Conservation (phyloP, 208 protist species). For the Jaenimonas drosophilae region DNA sequence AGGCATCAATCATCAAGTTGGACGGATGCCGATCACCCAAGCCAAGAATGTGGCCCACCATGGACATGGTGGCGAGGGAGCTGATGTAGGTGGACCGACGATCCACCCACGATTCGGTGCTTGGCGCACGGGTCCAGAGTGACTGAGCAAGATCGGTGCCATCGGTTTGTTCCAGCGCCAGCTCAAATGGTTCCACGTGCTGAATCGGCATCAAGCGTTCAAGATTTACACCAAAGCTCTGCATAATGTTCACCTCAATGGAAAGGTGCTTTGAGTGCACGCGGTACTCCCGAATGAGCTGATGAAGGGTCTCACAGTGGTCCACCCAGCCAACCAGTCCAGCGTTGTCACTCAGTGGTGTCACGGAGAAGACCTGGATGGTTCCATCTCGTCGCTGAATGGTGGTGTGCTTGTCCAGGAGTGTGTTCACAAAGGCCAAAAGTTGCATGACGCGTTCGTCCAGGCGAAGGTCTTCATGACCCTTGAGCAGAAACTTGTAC, state of each 20-base stretch:
- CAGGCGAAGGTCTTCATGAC: constrained; percentile 96
- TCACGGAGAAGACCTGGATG: constrained; percentile 95
- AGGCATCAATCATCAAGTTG: constrained; percentile 99
- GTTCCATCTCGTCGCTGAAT: constrained; percentile 81
- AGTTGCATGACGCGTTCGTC: constrained; percentile 99
- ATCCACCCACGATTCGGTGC: constrained; percentile 97
- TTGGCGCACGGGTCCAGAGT: constrained; percentile 96
- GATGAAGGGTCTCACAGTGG: constrained; percentile 88
- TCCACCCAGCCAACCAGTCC: constrained; percentile 99
- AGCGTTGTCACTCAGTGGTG: constrained; percentile 97
- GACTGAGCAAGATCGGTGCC: constrained; percentile 94
- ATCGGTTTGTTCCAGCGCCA: constrained; percentile 92
- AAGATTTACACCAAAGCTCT: constrained; percentile 85
- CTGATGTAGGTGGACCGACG: constrained; percentile 98
- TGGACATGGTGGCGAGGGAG: constrained; percentile 99
- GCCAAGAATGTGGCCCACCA: constrained; percentile 98
- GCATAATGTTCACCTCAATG: constrained; percentile 91
- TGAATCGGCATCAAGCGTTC: constrained; percentile 96
- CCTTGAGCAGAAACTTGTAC: constrained; percentile 99
- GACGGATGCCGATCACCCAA: constrained; percentile 99
- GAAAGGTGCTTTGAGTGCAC: constrained; percentile 75
- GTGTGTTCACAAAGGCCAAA: constrained; percentile 98
- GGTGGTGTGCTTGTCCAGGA: constrained; percentile 93
- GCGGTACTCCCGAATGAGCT: constrained; percentile 91
- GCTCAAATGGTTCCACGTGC: constrained; percentile 98